Conservation (phyloP, 352 stramenopile species). For the Globisporangium solare region DNA sequence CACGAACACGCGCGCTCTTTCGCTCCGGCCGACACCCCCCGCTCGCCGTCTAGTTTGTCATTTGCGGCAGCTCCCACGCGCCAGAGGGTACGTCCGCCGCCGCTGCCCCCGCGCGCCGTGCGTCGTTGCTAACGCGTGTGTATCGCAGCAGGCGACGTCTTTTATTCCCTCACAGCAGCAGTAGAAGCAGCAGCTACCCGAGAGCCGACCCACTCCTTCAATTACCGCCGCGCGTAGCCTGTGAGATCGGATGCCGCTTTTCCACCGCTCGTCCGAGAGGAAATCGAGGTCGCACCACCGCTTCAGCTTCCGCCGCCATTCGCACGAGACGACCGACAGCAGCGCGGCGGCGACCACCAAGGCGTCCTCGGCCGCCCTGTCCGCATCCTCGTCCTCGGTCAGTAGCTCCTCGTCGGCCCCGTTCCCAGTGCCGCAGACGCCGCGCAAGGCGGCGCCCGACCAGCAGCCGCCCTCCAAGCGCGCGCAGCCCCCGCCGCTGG, state of each 20-base stretch:
- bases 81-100: too few species aligned
- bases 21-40: too few species aligned
- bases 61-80: too few species aligned
- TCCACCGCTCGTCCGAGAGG: constrained; percentile 45
- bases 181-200: too few species aligned
- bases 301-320: constrained; percentile 71
- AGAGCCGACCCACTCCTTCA: too few species aligned
- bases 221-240: too few species aligned
- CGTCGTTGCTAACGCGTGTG: too few species aligned
- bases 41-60: too few species aligned
- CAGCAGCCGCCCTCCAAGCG: constrained; percentile 8
- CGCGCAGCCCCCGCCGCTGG: neutral
- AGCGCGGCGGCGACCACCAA: constrained; percentile 7
- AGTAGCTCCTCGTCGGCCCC: neutral
- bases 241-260: constrained; percentile 45
- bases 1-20: too few species aligned
- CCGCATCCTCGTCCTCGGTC: neutral
- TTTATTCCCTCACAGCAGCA: too few species aligned
- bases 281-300: constrained; percentile 45
- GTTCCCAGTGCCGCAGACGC: constrained; percentile 2
- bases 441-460: neutral
- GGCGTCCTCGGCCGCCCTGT: neutral
- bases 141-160: too few species aligned
- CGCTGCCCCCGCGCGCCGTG: too few species aligned
- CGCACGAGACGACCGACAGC: constrained; percentile 19